Evolutionary conservation across 352 stramenopile species (phyloP), one percentile per base, ranked within the genome.

Genomic region (Globisporangium megalacanthum): DNA sequence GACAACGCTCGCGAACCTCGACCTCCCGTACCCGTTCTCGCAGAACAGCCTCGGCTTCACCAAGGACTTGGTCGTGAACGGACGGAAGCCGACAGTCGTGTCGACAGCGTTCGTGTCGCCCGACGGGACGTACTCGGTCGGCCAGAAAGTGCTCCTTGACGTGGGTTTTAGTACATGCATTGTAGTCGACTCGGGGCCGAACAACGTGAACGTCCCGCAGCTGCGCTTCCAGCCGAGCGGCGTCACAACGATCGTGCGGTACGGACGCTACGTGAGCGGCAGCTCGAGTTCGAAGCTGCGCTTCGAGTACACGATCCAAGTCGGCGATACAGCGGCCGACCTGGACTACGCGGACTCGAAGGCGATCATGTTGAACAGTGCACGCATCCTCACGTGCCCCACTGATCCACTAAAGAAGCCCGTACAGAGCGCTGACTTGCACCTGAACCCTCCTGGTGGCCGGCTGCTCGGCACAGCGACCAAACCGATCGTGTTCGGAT

Each of bases 301-400:
- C 1, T 95, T 95, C 22, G 68, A 90, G 56, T 95, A 94, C 58
- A 77, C 63, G 2, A 69, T 95, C 6, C 69, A 84, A 47, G 89
- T 79, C 2, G 85, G 83, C 17, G 85, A 95, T 49, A 86, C 74
- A 5, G 56, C 83, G 0, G 64, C 54, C 4, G 68, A 83, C 42
- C 56, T 94, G 8, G 85, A 94, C 33, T 94, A 94, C 54, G 70
- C 79, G 0, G 68, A 64, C 35, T 77, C 77, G 5, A 62, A 66
- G 2, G 70, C 83, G 1, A 47, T 94, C n/a, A 64, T 80, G 14
- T 66, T 89, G 7, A 89, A 89, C 44, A 79, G 75, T 11, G 79
- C 79, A 33, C 73, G 68, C 11, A 92, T 94, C 41, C 62, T 92
- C 17, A 92, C 85, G 10, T 89, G 80, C 15, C 71, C 72, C 4